Conservation (phyloP, 2,329 filamentous ascomycete genomes). For the Fusarium citri region DNA sequence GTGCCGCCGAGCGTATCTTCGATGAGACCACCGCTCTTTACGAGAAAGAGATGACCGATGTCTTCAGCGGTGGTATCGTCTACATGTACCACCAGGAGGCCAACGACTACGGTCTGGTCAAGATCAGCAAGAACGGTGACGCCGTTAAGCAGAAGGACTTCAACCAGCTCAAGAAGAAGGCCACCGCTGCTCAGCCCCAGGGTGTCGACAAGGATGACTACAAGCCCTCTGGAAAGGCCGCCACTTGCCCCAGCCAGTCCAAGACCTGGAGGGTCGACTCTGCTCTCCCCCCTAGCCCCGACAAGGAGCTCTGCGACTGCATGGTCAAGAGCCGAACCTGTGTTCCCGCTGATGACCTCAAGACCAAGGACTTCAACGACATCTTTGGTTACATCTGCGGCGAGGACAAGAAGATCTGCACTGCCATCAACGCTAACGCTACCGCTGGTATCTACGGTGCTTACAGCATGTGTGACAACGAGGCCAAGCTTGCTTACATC, state of each 20-base stretch:
- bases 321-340: constrained; percentile 83
- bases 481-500: constrained; percentile 78
- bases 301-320: constrained; percentile 83
- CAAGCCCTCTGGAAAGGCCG: constrained; percentile 76
- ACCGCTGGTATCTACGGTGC: constrained; percentile 78
- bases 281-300: constrained; percentile 83
- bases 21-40: constrained; percentile 87
- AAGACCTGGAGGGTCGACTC: constrained; percentile 73
- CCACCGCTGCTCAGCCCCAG: constrained; percentile 74
- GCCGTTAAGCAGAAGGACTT: constrained; percentile 81
- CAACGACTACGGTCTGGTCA: constrained; percentile 88
- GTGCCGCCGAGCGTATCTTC: constrained; percentile 78
- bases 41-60: constrained; percentile 81
- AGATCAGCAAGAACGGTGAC: constrained; percentile 63
- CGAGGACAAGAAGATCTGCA: constrained; percentile 65
- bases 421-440: constrained; percentile 75
- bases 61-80: constrained; percentile 96
- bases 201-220: constrained; percentile 76
- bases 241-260: constrained; percentile 76
- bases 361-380: constrained; percentile 68
- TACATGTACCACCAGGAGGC: constrained; percentile 97
- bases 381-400: constrained; percentile 84
- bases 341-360: constrained; percentile 69
- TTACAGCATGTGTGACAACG: constrained; percentile 79
- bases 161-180: constrained; percentile 74